Percentiles rank a stretch among this genome's conserved stretches.
Evolutionary conservation across 2,329 filamentous ascomycete species (phyloP).

Genomic region (Fusarium decemcellulare): DNA sequence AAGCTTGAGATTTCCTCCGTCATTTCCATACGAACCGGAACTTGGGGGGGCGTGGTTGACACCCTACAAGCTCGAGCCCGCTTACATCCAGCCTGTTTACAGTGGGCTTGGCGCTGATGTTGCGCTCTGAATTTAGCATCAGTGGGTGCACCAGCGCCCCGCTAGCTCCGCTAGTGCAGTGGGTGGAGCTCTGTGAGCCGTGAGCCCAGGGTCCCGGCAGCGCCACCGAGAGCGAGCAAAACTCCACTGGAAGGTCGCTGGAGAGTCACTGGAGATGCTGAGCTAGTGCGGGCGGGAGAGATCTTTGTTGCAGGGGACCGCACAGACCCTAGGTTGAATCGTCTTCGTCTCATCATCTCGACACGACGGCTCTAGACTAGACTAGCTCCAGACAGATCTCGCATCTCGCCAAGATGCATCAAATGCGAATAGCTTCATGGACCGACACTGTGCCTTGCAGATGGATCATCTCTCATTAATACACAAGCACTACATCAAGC

Average conservation of each 20-base stretch:
- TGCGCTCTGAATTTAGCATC: constrained; percentile 35
- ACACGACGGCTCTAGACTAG: not conserved
- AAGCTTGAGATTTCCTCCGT: not conserved
- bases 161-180: not conserved
- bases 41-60: not conserved
- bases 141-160: constrained; percentile 13
- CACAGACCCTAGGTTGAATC: too few species aligned
- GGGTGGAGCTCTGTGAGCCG: not conserved
- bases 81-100: constrained; percentile 25
- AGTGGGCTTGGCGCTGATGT: constrained; percentile 32
- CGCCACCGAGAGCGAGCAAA: not conserved
- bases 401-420: too few species aligned
- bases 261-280: not conserved
- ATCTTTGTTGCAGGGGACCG: too few species aligned
- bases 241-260: not conserved
- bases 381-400: too few species aligned
- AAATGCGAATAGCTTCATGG: too few species aligned
- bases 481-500: not conserved
- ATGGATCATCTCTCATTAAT: too few species aligned
- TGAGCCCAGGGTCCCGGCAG: not conserved
- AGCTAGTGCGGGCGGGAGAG: too few species aligned
- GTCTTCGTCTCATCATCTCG: not conserved
- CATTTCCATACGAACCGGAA: constrained; percentile 5
- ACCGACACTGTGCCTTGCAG: too few species aligned
- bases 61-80: constrained; percentile 5